Evolutionary conservation across 345 rosid genomes (phyloP).

Genomic region (Melaleuca quinquenervia): DNA sequence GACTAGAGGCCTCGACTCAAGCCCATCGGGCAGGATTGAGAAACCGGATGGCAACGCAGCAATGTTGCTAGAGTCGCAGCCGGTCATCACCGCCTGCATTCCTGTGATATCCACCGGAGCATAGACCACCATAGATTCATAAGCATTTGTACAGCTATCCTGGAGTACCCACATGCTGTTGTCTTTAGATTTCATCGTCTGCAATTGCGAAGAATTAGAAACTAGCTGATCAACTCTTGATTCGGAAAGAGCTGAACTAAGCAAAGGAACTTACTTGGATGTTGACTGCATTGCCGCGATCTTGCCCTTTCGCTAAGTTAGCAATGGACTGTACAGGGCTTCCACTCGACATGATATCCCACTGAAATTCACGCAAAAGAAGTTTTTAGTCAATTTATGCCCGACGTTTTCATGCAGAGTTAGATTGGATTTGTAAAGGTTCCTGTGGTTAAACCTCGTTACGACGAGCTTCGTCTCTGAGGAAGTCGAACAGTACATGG

Average conservation of each 20-base stretch:
- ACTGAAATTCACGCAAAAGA: conserved; percentile 27
- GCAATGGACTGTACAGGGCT: conserved; percentile 64
- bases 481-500: conserved; percentile 62
- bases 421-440: neutral
- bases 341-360: conserved; percentile 80
- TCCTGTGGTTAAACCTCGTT: conserved; percentile 42
- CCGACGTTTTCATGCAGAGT: neutral
- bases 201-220: conserved; percentile 5
- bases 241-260: neutral
- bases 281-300: conserved; percentile 85
- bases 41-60: conserved; percentile 85
- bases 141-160: conserved; percentile 77
- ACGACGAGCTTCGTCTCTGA: conserved; percentile 74
- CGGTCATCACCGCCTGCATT: conserved; percentile 77
- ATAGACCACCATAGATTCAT: conserved; percentile 73
- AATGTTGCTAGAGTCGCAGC: conserved; percentile 83
- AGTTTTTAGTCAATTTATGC: neutral
- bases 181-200: conserved; percentile 73
- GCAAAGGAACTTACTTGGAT: conserved; percentile 38
- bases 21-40: conserved; percentile 84
- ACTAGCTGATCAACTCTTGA: neutral
- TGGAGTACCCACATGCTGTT: conserved; percentile 72
- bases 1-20: conserved; percentile 79
- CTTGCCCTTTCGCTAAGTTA: conserved; percentile 81
- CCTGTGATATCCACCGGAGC: conserved; percentile 72